phyloP scores from a whole-genome alignment of 2,329 filamentous ascomycete genomes.

The Sporothrix variecibatus region DNA sequence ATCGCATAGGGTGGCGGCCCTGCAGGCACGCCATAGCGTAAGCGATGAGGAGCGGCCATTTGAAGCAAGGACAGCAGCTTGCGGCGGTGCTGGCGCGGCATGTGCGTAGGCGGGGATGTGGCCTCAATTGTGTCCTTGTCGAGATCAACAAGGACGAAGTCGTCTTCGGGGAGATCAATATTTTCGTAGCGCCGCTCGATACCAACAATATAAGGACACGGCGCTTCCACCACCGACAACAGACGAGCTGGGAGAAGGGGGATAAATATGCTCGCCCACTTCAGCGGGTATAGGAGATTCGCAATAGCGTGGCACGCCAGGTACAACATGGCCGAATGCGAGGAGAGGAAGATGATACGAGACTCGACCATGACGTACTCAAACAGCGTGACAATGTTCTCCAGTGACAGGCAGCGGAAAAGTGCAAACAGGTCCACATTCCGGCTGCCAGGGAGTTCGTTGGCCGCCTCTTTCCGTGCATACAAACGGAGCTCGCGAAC shows the following conservation, averaged over 20 bases:
- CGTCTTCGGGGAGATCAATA: constrained; percentile 85
- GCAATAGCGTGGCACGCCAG: constrained; percentile 85
- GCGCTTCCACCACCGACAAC: constrained; percentile 87
- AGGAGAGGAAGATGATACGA: constrained; percentile 93
- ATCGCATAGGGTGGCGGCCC: constrained; percentile 91
- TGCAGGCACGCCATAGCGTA: constrained; percentile 80
- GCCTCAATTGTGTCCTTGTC: constrained; percentile 90
- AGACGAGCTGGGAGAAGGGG: constrained; percentile 85
- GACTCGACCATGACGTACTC: constrained; percentile 93
- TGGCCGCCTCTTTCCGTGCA: constrained; percentile 74
- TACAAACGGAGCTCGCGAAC: constrained; percentile 89
- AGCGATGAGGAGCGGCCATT: constrained; percentile 84
- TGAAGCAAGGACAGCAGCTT: constrained; percentile 89
- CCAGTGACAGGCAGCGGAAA: constrained; percentile 85
- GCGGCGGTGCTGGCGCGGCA: constrained; percentile 85
- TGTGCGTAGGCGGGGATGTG: constrained; percentile 70
- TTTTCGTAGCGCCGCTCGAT: constrained; percentile 90
- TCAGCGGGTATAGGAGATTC: constrained; percentile 83
- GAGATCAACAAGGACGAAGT: constrained; percentile 92
- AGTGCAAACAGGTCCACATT: constrained; percentile 91
- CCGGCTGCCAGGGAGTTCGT: constrained; percentile 89
- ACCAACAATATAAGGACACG: constrained; percentile 95
- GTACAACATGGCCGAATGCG: constrained; percentile 94
- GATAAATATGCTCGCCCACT: constrained; percentile 94
- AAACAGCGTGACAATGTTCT: constrained; percentile 88